Evolutionary conservation across 768 basidiomycete species (phyloP), one percentile per base, ranked within the genome.

Genomic region (Tylopilus felleus): DNA sequence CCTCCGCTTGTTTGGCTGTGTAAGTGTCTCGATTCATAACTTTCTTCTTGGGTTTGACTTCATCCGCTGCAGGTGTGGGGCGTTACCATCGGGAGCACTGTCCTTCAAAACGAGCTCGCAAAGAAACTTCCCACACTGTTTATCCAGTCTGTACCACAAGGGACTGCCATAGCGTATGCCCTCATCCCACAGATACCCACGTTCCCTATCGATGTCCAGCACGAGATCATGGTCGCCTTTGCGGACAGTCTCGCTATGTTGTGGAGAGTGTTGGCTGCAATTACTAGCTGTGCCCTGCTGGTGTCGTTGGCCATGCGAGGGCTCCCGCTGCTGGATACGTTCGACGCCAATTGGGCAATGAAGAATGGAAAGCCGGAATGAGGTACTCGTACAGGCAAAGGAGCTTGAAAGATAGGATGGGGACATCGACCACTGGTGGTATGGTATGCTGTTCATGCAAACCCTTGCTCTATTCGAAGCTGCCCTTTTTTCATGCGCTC

Each of bases 1-100:
- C 12, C 14, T 52, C 38, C 45, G 51, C 17, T 31, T 28, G 19
- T 47, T 75, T 48, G 68, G 71, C 3, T 64, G 69, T 43, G 75
- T 74, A 40, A 28, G 64, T 49, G 12, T 55, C 47, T 13, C 14
- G 0, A 13, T 44, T 14, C n/a, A 25, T 10, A 35, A 2, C 7
- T 8, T 6, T 16, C 16, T 43, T 6, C 16, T 33, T 9, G 12
- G n/a, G n/a, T 14, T 13, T 10, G 12, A 8, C 9, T 9, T 22
- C 10, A 22, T 49, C 27, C 36, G n/a, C 16, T 21, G 17, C 23
- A 48, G 47, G 47, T 48, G 9, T 48, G 47, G 47, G 47, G 47
- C 12, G 6, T 47, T 9, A 47, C 47, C 8, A 16, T 47, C 33
- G 47, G 47, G 16, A 13, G 47, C 25, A n/a, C 47, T 1, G 35